Evolutionary conservation across 31 red algal species (phyloP).

Genomic region (Porphyra umbilicalis): DNA sequence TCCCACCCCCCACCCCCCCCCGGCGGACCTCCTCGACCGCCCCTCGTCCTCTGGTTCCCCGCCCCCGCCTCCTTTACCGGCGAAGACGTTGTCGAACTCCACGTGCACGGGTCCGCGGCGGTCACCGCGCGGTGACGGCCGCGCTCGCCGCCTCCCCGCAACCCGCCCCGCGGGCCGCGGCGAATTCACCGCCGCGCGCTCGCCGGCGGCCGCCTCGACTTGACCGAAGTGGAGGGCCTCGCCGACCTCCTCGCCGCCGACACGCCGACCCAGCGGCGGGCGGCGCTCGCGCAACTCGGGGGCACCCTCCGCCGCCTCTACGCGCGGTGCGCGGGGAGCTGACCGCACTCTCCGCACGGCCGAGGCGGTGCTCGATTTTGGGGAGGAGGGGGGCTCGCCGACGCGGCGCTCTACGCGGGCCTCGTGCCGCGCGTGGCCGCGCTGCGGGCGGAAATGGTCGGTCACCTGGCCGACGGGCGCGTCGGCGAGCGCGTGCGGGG

Average conservation of each 20-base stretch:
- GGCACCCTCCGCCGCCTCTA: slow-evolving; percentile 42
- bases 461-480: slow-evolving; percentile 31
- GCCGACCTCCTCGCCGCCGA: slow-evolving; percentile 90
- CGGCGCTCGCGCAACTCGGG: slow-evolving; percentile 56
- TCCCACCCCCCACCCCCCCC: slow-evolving; percentile 10
- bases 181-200: slow-evolving; percentile 90
- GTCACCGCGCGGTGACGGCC: slow-evolving; percentile 53
- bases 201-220: slow-evolving; percentile 72
- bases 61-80: slow-evolving; percentile 74
- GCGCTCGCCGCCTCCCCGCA: slow-evolving; percentile 16
- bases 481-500: slow-evolving; percentile 66
- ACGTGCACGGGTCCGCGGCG: slow-evolving; percentile 85
- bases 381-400: slow-evolving; percentile 45
- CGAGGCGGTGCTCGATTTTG: slow-evolving; percentile 95
- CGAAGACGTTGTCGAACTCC: slow-evolving; percentile 90
- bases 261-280: slow-evolving; percentile 46
- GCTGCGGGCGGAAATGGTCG: slow-evolving; percentile 26
- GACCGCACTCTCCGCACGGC: slow-evolving; percentile 54
- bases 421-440: slow-evolving; percentile 32
- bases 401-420: slow-evolving; percentile 40
- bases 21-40: slow-evolving; percentile 76
- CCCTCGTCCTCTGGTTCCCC: slow-evolving; percentile 73
- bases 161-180: slow-evolving; percentile 60
- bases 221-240: slow-evolving; percentile 76
- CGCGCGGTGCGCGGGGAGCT: slow-evolving; percentile 52